phyloP scores from a whole-genome alignment of 2,329 filamentous ascomycete species.

The Penicillium griseofulvum region DNA sequence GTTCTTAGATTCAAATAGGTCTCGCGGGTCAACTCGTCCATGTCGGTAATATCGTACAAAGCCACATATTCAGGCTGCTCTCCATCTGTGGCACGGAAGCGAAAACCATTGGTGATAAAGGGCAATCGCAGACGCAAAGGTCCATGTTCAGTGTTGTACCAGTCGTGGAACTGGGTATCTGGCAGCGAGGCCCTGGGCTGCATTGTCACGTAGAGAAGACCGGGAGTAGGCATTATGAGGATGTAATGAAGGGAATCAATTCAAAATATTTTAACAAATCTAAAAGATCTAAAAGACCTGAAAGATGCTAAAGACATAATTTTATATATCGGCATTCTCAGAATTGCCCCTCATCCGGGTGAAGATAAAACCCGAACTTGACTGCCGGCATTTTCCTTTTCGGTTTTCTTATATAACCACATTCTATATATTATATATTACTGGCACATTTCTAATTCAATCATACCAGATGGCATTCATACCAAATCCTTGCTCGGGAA shows the following conservation, averaged over 20 bases:
- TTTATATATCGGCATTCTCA: neutral
- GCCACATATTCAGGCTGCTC: slow-evolving; percentile 70
- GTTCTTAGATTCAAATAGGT: slow-evolving; percentile 59
- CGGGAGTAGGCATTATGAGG: slow-evolving; percentile 48
- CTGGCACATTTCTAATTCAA: slow-evolving; percentile 34
- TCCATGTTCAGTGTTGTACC: slow-evolving; percentile 93
- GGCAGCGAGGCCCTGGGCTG: slow-evolving; percentile 67
- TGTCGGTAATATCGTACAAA: slow-evolving; percentile 75
- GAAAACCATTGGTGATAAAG: slow-evolving; percentile 72
- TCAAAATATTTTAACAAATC: neutral
- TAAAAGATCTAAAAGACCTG: neutral
- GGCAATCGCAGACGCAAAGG: slow-evolving; percentile 74
- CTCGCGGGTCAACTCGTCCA: slow-evolving; percentile 63
- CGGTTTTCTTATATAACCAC: neutral
- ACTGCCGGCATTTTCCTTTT: slow-evolving; percentile 20
- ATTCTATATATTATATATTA: too few relatives aligned
- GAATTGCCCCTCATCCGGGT: slow-evolving; percentile 20
- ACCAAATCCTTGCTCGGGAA: slow-evolving; percentile 84
- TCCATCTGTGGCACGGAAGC: slow-evolving; percentile 68
- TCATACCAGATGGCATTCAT: slow-evolving; percentile 99
- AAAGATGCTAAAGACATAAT: neutral
- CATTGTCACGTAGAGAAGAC: slow-evolving; percentile 84
- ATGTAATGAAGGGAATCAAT: neutral
- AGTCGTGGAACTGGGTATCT: slow-evolving; percentile 75
- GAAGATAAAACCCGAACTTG: slow-evolving; percentile 25